phyloP scores from a whole-genome alignment of 2,329 filamentous ascomycete species.

The Westerdykella aurantiaca region DNA sequence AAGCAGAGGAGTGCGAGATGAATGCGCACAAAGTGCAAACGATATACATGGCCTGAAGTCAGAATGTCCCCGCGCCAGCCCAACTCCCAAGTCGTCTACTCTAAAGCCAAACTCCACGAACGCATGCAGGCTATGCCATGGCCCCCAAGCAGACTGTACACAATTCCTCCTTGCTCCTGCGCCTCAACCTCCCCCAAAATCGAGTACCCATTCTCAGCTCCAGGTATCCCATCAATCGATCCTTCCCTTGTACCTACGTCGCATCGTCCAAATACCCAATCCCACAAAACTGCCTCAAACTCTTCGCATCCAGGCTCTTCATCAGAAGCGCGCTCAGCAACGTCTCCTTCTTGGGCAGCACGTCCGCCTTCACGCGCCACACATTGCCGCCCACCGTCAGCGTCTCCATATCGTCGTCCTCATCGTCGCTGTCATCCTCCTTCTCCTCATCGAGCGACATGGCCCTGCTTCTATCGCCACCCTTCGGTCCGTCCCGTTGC shows the following conservation, averaged over 20 bases:
- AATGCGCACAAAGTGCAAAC: no score
- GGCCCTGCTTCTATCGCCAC: constrained; percentile 18
- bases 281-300: constrained; percentile 39
- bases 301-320: constrained; percentile 39
- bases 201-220: no score
- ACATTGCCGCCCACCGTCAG: constrained; percentile 25
- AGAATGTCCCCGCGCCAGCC: no score
- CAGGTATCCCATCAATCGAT: no score
- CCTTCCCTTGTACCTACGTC: not conserved
- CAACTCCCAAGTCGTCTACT: no score
- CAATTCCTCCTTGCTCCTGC: no score
- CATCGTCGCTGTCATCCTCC: constrained; percentile 21
- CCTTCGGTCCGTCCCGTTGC: constrained; percentile 1
- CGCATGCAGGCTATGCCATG: no score
- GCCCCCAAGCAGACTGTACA: no score
- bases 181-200: no score
- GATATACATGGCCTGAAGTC: no score
- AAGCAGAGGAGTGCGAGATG: no score
- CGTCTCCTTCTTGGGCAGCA: constrained; percentile 42
- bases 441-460: constrained; percentile 12
- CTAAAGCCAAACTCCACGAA: no score
- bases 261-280: constrained; percentile 34
- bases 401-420: constrained; percentile 30
- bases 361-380: constrained; percentile 37
- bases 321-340: constrained; percentile 44